Base-by-base conservation (phyloP, 31 red algal genomes). In the Asparagopsis taxiformis region DNA sequence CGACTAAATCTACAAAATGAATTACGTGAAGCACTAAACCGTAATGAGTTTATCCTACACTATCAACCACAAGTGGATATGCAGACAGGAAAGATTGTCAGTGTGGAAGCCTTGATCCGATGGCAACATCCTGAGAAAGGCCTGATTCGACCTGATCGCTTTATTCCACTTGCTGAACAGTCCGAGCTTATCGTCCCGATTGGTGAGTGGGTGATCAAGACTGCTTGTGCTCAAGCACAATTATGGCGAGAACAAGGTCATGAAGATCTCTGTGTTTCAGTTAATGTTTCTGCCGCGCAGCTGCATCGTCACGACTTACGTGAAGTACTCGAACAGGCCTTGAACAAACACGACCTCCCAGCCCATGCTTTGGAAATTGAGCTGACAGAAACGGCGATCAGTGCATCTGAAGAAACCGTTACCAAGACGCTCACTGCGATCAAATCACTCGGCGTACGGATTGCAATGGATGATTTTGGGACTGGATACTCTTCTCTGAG, bases 381-480 rank as follows among this genome's bases (percentile, higher is more conserved):
- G 41, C 6, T 46, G 6, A 46, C 41, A 6, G 41, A 46, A 46
- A 46, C 41, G n/a, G n/a, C 41, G 13, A 46, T 46, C 8, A 9
- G 6, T 46, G 6, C 6, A 46, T 6, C 13, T 9, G 13, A 9
- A 46, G 6, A 9, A 13, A 46, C 6, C 41, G 41, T 46, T 46
- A 13, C 41, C 41, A 13, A 6, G 41, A 46, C 41, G 13, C 41
- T 13, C 6, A 9, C 13, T 46, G 41, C 41, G 41, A 9, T 46
- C 8, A 46, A 46, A 46, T 9, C 6, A 46, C 41, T 70, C 10
- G 66, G 66, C 5, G 4, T 70, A 9, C 36, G 13, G 21, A 55
- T 70, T 4, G 66, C 66, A 5, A 70, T 70, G 7, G 66, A 70
- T 52, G 66, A 70, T 53, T 52, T 70, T 52, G 66, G 66, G 4